Conservation (phyloP, 495 filamentous ascomycete species). For the Xylaria cubensis region DNA sequence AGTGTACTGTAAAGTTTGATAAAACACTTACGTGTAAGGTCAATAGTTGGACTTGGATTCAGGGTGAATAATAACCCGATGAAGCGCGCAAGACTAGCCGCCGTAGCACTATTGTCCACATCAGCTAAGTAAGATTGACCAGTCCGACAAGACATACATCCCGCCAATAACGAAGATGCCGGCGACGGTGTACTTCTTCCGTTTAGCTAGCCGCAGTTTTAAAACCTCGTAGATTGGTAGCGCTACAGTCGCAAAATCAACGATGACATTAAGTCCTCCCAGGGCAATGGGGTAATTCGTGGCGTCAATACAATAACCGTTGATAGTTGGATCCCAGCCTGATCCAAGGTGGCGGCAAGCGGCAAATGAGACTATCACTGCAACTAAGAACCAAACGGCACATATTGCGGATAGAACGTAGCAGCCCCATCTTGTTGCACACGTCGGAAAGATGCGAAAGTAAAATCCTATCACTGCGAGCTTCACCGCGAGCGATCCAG, state of each 20-base stretch:
- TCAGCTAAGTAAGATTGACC: neutral
- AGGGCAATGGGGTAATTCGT: neutral
- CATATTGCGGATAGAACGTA: neutral
- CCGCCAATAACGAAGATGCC: neutral
- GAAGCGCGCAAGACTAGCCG: conserved; percentile 2
- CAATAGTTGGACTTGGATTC: neutral
- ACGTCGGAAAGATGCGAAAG: neutral
- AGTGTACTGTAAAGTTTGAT: neutral
- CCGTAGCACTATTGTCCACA: neutral
- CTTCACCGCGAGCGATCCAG: neutral
- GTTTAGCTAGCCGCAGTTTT: neutral
- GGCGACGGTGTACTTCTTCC: neutral
- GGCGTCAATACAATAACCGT: neutral
- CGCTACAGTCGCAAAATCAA: neutral
- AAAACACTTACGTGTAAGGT: neutral
- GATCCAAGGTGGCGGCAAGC: neutral
- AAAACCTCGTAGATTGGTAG: neutral
- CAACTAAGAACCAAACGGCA: neutral
- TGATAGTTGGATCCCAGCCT: neutral
- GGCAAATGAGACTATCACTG: neutral
- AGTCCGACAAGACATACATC: neutral
- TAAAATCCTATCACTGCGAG: neutral
- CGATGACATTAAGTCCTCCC: neutral
- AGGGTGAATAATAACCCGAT: neutral
- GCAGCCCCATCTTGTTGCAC: neutral